Percentiles rank a stretch among this genome's conserved stretches.
phyloP scores from a whole-genome alignment of 768 basidiomycete species.

The Kwoniella heveanensis region DNA sequence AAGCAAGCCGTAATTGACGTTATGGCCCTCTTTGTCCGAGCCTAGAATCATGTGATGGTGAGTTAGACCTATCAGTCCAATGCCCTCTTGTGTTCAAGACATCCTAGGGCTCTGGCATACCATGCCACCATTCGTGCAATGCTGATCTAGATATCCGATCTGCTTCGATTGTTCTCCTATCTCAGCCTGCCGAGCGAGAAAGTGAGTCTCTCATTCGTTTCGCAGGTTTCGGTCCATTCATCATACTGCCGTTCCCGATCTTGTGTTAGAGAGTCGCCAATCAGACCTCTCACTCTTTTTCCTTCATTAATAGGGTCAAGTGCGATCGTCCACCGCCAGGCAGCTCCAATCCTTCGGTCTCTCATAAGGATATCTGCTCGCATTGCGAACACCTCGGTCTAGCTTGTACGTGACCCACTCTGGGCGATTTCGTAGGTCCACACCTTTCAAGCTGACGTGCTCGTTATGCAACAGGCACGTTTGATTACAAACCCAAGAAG shows the following conservation, averaged over 20 bases:
- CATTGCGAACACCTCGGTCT: conserved; percentile 35
- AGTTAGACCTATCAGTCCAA: conserved; percentile 18
- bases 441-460: not conserved
- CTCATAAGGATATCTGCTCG: conserved; percentile 27
- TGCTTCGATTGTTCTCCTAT: too few species aligned
- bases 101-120: too few species aligned
- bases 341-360: not conserved
- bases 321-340: conserved; percentile 47
- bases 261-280: too few species aligned
- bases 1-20: too few species aligned
- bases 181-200: conserved; percentile 48
- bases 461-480: conserved; percentile 63
- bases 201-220: conserved; percentile 39
- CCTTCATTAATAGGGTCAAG: conserved; percentile 34
- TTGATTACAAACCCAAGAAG: conserved; percentile 92
- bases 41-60: conserved; percentile 48
- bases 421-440: not conserved
- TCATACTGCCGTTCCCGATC: not conserved
- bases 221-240: too few species aligned
- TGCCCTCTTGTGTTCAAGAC: not conserved
- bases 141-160: not conserved
- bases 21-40: not conserved
- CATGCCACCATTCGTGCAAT: too few species aligned
- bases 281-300: too few species aligned
- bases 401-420: conserved; percentile 23